Evolutionary conservation across 2,329 filamentous ascomycete genomes (phyloP), one percentile per base, ranked within the genome.

Genomic region (Ascochyta koolunga): DNA sequence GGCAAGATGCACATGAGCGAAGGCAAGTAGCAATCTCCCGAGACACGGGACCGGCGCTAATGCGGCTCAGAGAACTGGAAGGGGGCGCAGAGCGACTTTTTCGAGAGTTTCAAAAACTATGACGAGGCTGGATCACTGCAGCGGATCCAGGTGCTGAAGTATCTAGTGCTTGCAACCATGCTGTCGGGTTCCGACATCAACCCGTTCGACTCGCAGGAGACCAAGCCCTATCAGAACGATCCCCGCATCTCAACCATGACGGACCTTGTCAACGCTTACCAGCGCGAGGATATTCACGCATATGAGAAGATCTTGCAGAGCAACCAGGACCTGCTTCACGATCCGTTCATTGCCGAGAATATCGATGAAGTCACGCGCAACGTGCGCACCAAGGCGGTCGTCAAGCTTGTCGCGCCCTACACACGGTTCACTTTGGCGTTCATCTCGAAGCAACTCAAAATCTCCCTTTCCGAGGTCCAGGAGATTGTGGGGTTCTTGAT

Each of bases 1-100:
- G 95, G 95, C 66, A 99, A 99, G 82, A 99, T 99, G 95, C 93
- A 98, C 79, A 98, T 99, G 95, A 95, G 90, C 75, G 95, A 99
- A 81, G 78, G 79, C 77, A 75, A 68, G 66, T 46, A 54, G 38
- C 38, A 37, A 24, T 16, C 24, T 45, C 42, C 54, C 38, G 40
- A 61, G 54, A 61, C 50, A 51, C 35, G 16, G 54, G 49, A 36
- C 32, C 49, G 40, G 56, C 54, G 63, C 66, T 70, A 66, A 72
- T 61, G 29, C 22, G 46, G 53, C 24, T 37, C 62, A 83, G 95
- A 98, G 79, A 98, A 98, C 74, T 99, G 95, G 95, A 91, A 95
- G 74, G 91, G 93, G 69, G 95, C 95, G 1, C 93, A 98, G 77
- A 93, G 88, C 66, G 95, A 98, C 79, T 99, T 99, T 77, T 97